A percentile compares a stretch with the other conserved stretches of the same genome.
phyloP scores from a whole-genome alignment of 306 rosid genomes.

The Prunus davidiana region DNA sequence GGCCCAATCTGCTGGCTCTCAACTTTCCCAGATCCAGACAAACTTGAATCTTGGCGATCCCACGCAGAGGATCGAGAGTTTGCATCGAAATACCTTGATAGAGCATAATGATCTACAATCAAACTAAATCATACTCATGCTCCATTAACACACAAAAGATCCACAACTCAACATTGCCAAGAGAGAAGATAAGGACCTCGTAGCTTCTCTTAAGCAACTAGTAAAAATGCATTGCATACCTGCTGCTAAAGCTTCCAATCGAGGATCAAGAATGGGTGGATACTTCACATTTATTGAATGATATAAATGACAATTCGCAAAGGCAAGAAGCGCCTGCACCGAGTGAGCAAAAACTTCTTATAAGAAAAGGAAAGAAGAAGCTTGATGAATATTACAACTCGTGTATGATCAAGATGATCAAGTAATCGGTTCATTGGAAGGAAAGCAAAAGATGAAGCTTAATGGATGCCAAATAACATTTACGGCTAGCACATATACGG shows the following conservation, averaged over 20 bases:
- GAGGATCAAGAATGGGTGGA: conserved; percentile 81
- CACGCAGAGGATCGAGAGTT: conserved; percentile 30
- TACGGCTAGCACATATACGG: neutral
- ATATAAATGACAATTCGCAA: conserved; percentile 72
- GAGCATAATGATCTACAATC: conserved; percentile 69
- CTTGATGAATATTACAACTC: too few species aligned
- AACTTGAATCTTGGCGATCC: conserved; percentile 42
- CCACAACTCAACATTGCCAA: conserved; percentile 5
- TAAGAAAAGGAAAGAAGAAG: too few species aligned
- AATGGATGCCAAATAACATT: neutral
- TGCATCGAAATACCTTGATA: conserved; percentile 62
- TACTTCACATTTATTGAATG: conserved; percentile 75
- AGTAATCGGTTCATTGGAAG: neutral
- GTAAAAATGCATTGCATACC: conserved; percentile 32
- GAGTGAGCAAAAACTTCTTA: neutral
- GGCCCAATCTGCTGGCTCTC: conserved; percentile 35
- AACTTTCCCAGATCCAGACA: conserved; percentile 40
- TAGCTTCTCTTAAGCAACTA: neutral
- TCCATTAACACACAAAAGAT: neutral
- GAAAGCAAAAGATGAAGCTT: neutral
- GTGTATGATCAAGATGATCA: neutral
- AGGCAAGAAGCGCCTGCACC: conserved; percentile 68
- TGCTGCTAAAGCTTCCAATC: conserved; percentile 76
- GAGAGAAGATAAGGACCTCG: neutral
- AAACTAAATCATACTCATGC: neutral